Percentiles rank a stretch among this genome's conserved stretches.
These are phyloP conservation scores for Fraxinus albicans DNA, from an alignment of 305 asterid species.

Conservation along the genomic window DNA sequence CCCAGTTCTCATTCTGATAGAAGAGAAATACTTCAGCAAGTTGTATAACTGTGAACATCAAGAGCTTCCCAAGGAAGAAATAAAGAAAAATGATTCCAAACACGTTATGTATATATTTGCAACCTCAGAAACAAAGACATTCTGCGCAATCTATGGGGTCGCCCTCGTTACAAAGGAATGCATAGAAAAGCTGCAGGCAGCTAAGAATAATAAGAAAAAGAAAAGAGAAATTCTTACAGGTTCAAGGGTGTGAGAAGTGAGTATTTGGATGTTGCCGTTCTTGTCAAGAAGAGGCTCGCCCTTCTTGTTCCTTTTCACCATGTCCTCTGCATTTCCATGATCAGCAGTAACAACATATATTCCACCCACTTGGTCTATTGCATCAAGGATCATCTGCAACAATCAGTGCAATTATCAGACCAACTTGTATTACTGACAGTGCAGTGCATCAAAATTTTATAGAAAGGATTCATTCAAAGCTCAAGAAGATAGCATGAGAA, in stretches of 20 bases:
- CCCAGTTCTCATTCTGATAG: neutral
- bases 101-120: neutral
- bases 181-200: neutral
- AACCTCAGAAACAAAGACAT: neutral
- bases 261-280: slow-evolving; percentile 76
- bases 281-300: slow-evolving; percentile 94
- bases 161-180: neutral
- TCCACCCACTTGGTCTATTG: slow-evolving; percentile 92
- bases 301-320: slow-evolving; percentile 97
- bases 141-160: neutral
- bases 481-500: neutral
- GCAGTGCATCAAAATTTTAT: neutral
- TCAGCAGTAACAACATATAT: slow-evolving; percentile 92
- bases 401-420: slow-evolving; percentile 1
- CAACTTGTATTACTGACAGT: neutral
- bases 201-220: neutral
- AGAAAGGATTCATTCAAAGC: neutral
- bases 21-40: neutral
- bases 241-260: slow-evolving; percentile 85
- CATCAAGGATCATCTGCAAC: slow-evolving; percentile 82
- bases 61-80: neutral
- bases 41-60: neutral
- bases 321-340: slow-evolving; percentile 98
- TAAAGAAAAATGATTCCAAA: neutral
- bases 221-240: slow-evolving; percentile 55